phyloP scores from a whole-genome alignment of 176 grass and related monocot species.

The Oryza punctata region DNA sequence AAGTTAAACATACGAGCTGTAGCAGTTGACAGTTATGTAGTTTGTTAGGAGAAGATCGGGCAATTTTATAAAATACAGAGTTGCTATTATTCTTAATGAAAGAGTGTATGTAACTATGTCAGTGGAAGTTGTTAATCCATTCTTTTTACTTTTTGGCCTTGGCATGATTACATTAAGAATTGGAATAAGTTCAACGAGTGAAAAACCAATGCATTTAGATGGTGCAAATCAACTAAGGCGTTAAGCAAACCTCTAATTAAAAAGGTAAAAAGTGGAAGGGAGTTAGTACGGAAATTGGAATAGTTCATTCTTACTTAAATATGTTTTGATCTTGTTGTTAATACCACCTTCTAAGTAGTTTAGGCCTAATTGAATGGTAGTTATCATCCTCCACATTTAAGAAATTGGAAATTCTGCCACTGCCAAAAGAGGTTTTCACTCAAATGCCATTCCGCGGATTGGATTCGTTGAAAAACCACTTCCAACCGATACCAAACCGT shows the following conservation, averaged over 20 bases:
- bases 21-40: neutral
- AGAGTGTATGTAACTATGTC: neutral
- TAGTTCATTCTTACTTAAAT: neutral
- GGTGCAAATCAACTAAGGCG: neutral
- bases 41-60: neutral
- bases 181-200: neutral
- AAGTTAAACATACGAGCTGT: neutral
- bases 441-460: no score
- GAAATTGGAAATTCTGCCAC: no score
- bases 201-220: neutral
- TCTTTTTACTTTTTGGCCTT: no score
- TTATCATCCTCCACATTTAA: no score
- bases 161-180: neutral
- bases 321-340: neutral
- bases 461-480: no score
- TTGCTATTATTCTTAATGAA: neutral
- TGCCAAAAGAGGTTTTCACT: no score
- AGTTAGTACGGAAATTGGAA: neutral
- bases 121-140: neutral
- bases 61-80: conserved; percentile 8
- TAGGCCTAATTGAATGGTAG: neutral
- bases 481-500: no score
- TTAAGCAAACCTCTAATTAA: no score
- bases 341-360: neutral
- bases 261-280: neutral